Percentiles rank a stretch among this genome's conserved stretches.
phyloP scores from a whole-genome alignment of 139 green algal species.

The Astrephomene gubernaculifera region DNA sequence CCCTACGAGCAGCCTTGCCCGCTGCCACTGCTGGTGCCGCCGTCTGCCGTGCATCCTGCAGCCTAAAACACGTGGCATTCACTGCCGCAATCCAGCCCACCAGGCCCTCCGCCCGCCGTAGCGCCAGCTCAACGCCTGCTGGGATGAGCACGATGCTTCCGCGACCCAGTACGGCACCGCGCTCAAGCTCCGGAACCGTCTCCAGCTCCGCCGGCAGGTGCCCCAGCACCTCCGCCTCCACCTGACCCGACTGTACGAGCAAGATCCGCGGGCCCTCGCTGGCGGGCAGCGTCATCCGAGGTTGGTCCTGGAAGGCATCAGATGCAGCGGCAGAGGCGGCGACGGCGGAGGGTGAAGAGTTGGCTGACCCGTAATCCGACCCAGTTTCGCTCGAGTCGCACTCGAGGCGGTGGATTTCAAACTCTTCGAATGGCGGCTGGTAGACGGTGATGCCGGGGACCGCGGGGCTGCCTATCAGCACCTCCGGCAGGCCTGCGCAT shows the following conservation, averaged over 20 bases:
- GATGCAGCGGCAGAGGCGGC: no score
- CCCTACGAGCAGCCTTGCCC: background rate
- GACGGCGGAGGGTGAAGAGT: no score
- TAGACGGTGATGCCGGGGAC: slow-evolving; percentile 68
- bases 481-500: slow-evolving; percentile 48
- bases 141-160: slow-evolving; percentile 69
- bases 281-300: slow-evolving; percentile 48
- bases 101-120: slow-evolving; percentile 43
- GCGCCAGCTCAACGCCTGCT: slow-evolving; percentile 49
- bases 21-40: background rate
- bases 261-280: slow-evolving; percentile 65
- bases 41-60: slow-evolving; percentile 6
- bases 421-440: slow-evolving; percentile 93
- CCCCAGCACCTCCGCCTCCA: slow-evolving; percentile 4
- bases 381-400: background rate
- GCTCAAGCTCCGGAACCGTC: slow-evolving; percentile 2
- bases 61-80: slow-evolving; percentile 61
- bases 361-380: no score
- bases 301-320: no score
- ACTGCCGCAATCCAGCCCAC: slow-evolving; percentile 59
- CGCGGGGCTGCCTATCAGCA: slow-evolving; percentile 55
- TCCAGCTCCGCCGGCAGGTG: slow-evolving; percentile 2
- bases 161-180: slow-evolving; percentile 16
- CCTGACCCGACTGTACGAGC: slow-evolving; percentile 59
- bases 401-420: slow-evolving; percentile 76